Conservation (phyloP, 768 basidiomycete genomes). For the Suillus discolor region DNA sequence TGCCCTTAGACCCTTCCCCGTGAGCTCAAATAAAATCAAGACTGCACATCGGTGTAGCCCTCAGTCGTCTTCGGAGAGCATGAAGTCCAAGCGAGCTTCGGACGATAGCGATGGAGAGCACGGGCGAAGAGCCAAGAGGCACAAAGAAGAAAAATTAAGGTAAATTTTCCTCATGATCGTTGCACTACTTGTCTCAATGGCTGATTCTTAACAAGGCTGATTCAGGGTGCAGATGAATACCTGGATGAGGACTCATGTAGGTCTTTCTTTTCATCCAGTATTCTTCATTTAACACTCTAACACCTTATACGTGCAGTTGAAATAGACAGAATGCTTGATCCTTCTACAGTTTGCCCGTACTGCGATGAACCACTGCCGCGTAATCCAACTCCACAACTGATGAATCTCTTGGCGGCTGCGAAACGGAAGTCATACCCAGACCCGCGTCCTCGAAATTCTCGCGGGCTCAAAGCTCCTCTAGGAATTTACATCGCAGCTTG, state of each 20-base stretch:
- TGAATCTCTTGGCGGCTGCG: slow-evolving; percentile 53
- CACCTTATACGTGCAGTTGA: slow-evolving; percentile 42
- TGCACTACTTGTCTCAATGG: neutral
- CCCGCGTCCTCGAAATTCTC: slow-evolving; percentile 67
- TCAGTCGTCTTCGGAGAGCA: slow-evolving; percentile 17
- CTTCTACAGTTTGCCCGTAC: slow-evolving; percentile 74
- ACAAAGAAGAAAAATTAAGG: slow-evolving; percentile 29
- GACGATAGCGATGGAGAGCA: slow-evolving; percentile 33
- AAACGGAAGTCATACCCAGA: slow-evolving; percentile 57
- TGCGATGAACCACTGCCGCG: slow-evolving; percentile 73
- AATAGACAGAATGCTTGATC: slow-evolving; percentile 55
- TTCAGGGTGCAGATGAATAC: neutral
- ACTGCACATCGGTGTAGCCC: slow-evolving; percentile 37
- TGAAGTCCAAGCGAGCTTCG: slow-evolving; percentile 32
- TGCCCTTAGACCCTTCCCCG: slow-evolving; percentile 43
- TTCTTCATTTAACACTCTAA: slow-evolving; percentile 6
- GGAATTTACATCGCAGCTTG: slow-evolving; percentile 67
- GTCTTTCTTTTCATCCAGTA: slow-evolving; percentile 15
- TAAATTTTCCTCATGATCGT: slow-evolving; percentile 6
- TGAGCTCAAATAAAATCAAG: slow-evolving; percentile 48
- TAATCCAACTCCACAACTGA: slow-evolving; percentile 59
- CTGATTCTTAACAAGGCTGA: neutral
- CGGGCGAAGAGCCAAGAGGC: slow-evolving; percentile 34
- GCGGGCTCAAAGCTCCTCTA: slow-evolving; percentile 57
- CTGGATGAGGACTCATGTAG: slow-evolving; percentile 45